These are phyloP conservation scores for Talaromyces verruculosus DNA, from an alignment of 2,329 filamentous ascomycete species.

Conservation along the genomic window DNA sequence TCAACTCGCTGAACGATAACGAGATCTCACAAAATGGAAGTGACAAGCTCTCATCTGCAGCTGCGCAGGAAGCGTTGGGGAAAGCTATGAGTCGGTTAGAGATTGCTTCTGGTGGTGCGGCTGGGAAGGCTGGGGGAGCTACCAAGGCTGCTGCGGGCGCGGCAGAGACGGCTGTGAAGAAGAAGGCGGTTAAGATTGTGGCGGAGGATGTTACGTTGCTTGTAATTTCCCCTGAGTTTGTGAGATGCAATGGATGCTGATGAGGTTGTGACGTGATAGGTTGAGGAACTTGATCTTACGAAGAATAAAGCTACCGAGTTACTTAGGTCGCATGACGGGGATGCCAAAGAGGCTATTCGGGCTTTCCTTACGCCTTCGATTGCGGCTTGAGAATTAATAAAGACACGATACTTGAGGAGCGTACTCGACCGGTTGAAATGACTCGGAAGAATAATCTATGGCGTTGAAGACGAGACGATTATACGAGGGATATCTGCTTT, in stretches of 20 bases:
- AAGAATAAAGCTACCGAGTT: conserved; percentile 51
- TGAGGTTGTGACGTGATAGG: conserved; percentile 28
- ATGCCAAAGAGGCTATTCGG: conserved; percentile 43
- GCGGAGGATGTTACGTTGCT: conserved; percentile 49
- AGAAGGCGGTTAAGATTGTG: conserved; percentile 47
- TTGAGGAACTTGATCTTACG: conserved; percentile 48
- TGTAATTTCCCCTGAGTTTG: conserved; percentile 30
- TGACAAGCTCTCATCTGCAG: conserved; percentile 34
- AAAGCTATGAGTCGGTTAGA: conserved; percentile 53
- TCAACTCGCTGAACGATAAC: conserved; percentile 48
- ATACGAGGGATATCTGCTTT: too few species aligned
- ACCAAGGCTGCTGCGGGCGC: conserved; percentile 24
- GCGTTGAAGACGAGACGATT: too few species aligned
- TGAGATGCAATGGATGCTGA: background rate
- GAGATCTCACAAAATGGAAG: conserved; percentile 38
- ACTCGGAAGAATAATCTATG: too few species aligned
- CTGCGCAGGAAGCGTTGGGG: conserved; percentile 51
- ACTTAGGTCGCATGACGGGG: conserved; percentile 47
- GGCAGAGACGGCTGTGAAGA: conserved; percentile 35
- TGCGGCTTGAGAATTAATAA: conserved; percentile 10
- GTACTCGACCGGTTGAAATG: background rate
- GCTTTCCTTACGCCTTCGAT: conserved; percentile 40
- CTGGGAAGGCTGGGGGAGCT: conserved; percentile 25
- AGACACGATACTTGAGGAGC: background rate
- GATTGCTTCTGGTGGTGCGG: conserved; percentile 32